phyloP scores from a whole-genome alignment of 2,329 filamentous ascomycete genomes.

The Pseudogymnoascus sp. region DNA sequence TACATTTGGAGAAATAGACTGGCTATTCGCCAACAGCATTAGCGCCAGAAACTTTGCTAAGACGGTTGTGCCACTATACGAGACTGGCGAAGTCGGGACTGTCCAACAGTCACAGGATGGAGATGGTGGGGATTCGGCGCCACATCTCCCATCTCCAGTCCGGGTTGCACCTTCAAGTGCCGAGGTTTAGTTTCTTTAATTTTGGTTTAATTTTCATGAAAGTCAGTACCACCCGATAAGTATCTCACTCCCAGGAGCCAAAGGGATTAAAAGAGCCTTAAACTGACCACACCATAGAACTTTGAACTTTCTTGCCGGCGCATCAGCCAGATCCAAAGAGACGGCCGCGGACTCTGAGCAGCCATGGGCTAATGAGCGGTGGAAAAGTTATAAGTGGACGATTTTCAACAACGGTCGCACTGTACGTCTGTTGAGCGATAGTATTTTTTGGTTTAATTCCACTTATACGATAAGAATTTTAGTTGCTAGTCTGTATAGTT shows the following conservation, averaged over 20 bases:
- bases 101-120: neutral
- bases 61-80: conserved; percentile 12
- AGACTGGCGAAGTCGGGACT: neutral
- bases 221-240: neutral
- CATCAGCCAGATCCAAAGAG: neutral
- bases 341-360: neutral
- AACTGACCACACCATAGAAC: neutral
- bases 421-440: conserved; percentile 1
- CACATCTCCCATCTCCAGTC: neutral
- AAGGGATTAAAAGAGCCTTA: neutral
- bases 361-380: neutral
- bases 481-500: neutral
- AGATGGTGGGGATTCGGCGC: neutral
- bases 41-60: conserved; percentile 30
- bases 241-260: neutral
- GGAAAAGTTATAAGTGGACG: conserved; percentile 2
- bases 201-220: neutral
- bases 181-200: neutral
- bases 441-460: neutral
- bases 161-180: neutral
- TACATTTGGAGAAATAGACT: conserved; percentile 77
- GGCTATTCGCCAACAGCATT: conserved; percentile 69
- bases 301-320: neutral
- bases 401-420: neutral
- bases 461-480: neutral